A percentile compares a stretch with the other conserved stretches of the same genome.
Conservation (phyloP, 1,284 basidiomycete genomes). For the Malassezia psittaci region DNA sequence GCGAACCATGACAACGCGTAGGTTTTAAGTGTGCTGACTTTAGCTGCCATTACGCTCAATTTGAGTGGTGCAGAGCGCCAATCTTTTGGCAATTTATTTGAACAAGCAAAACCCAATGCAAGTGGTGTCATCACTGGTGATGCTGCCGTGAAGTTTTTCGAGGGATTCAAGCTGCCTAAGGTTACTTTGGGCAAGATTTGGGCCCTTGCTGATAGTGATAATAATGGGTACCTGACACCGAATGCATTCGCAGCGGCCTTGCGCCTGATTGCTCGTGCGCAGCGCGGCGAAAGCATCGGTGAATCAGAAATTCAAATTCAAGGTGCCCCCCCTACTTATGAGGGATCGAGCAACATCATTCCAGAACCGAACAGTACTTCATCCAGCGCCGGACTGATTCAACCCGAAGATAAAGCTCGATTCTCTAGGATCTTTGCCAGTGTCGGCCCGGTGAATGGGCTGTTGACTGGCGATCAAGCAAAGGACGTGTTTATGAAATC, state of each 20-base stretch:
- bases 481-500: slow-evolving; percentile 88
- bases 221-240: slow-evolving; percentile 51
- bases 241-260: slow-evolving; percentile 64
- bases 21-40: background rate
- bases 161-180: slow-evolving; percentile 36
- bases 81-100: slow-evolving; percentile 40
- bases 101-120: slow-evolving; percentile 35
- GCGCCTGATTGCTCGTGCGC: slow-evolving; percentile 82
- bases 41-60: slow-evolving; percentile 2
- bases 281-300: slow-evolving; percentile 66
- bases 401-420: slow-evolving; percentile 40
- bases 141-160: slow-evolving; percentile 44
- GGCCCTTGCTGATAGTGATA: slow-evolving; percentile 72
- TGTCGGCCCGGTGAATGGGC: slow-evolving; percentile 33
- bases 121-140: slow-evolving; percentile 41
- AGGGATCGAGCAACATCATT: slow-evolving; percentile 53
- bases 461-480: slow-evolving; percentile 67
- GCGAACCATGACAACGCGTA: background rate
- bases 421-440: slow-evolving; percentile 47
- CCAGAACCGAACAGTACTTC: slow-evolving; percentile 15
- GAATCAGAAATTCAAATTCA: slow-evolving; percentile 49
- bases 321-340: slow-evolving; percentile 70
- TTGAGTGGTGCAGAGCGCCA: slow-evolving; percentile 29
- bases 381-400: slow-evolving; percentile 20
- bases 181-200: slow-evolving; percentile 75